A percentile compares a stretch with the other conserved stretches of the same genome.
Evolutionary conservation across 306 rosid species (phyloP).

Genomic region (Cicer judaicum): DNA sequence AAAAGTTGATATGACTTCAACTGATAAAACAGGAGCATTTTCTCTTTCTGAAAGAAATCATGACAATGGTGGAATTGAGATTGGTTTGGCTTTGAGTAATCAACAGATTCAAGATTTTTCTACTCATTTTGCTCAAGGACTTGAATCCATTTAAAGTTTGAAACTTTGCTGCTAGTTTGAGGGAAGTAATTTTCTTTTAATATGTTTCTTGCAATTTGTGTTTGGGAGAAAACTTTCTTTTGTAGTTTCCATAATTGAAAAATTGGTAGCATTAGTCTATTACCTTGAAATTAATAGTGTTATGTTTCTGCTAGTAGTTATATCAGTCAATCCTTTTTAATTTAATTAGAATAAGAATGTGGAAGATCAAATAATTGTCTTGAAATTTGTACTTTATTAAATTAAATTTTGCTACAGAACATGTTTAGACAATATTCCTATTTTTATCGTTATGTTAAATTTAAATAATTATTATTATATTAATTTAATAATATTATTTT

Average conservation of each 20-base stretch:
- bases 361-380: no score
- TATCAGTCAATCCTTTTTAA: no score
- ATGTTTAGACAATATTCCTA: no score
- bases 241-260: neutral
- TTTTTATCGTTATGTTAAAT: no score
- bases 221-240: neutral
- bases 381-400: no score
- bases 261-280: neutral
- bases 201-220: no score
- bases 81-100: conserved; percentile 38
- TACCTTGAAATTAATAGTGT: neutral
- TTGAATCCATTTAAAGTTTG: conserved; percentile 12
- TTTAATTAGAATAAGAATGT: no score
- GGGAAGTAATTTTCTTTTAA: neutral
- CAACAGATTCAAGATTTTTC: conserved; percentile 33
- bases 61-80: conserved; percentile 45
- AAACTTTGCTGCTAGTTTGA: neutral
- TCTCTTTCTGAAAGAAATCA: conserved; percentile 41
- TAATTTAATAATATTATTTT: no score
- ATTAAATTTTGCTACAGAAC: no score
- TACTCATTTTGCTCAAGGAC: conserved; percentile 23
- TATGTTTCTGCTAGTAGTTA: no score
- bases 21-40: conserved; percentile 41
- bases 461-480: no score
- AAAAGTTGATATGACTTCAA: conserved; percentile 53